These are phyloP conservation scores for Thermoascus crustaceus DNA, from an alignment of 2,329 filamentous ascomycete genomes.

Conservation along the genomic window DNA sequence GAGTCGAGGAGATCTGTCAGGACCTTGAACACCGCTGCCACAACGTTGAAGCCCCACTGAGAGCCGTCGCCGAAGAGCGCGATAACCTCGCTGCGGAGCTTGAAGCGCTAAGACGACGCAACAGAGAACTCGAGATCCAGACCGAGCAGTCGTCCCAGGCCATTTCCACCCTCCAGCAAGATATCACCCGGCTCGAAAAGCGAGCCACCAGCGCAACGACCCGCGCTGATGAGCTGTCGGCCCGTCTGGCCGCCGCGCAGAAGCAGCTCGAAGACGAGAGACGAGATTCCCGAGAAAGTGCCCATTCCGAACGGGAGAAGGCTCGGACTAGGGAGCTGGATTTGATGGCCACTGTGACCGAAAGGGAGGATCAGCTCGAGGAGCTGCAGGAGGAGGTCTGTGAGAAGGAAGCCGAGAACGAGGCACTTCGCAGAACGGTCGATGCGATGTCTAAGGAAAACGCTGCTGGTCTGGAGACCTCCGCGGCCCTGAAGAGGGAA, in stretches of 20 bases:
- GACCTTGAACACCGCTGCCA: conserved; percentile 51
- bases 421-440: conserved; percentile 13
- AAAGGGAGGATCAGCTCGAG: conserved; percentile 39
- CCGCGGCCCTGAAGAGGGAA: conserved; percentile 18
- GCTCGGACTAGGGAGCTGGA: conserved; percentile 34
- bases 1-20: conserved; percentile 46
- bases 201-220: conserved; percentile 31
- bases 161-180: conserved; percentile 32
- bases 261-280: conserved; percentile 31
- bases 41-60: conserved; percentile 47
- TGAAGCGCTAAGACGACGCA: conserved; percentile 13
- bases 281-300: conserved; percentile 22
- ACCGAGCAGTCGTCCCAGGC: conserved; percentile 27
- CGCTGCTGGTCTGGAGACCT: conserved; percentile 14
- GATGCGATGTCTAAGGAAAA: conserved; percentile 18
- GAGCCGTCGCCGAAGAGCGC: conserved; percentile 29
- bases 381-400: conserved; percentile 31
- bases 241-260: conserved; percentile 24
- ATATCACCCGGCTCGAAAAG: conserved; percentile 29
- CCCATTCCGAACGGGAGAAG: conserved; percentile 19
- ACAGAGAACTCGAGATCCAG: conserved; percentile 14
- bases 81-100: conserved; percentile 27
- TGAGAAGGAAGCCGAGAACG: conserved; percentile 14
- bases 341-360: conserved; percentile 33
- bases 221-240: conserved; percentile 30